Evolutionary conservation across 495 filamentous ascomycete genomes (phyloP), one percentile per base, ranked within the genome.

Genomic region (Echria macrotheca): DNA sequence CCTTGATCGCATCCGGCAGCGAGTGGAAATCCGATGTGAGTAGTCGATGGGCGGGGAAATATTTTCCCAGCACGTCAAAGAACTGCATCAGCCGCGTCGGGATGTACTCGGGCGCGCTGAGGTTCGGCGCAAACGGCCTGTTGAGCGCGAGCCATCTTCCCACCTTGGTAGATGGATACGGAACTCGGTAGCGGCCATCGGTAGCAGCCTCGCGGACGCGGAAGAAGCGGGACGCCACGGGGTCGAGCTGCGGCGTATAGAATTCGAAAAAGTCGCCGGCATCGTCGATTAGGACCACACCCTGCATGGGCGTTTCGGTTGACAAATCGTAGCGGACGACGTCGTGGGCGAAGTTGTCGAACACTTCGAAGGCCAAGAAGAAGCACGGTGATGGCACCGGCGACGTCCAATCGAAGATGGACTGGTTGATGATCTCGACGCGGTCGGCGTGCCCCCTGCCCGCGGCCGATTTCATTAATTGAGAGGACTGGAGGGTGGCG

Each of bases 311-410:
- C 39, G 80, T 60, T 58, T 86, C 82, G 14, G 88, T 94, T 26
- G 66, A 58, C 5, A 77, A 68, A 65, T 96, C 82, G 73, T 95
- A 96, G 54, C 93, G 89, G 57, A 99, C 79, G 32, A 82, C 75
- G 70, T 99, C 93, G 70, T 99, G 93, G 18, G 87, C 82, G 68
- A 99, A 97, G 68, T 99, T 99, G 70, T 99, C 93, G 59, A 96
- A 91, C 47, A 99, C 93, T 63, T 99, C 93, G 57, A 99, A 83
- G n/a, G 91, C 93, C 4, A 99, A 78, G 73, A 99, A 96, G 72
- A 93, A 99, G 73, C 93, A 96, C 0, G 93, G 91, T 1, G 83
- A 86, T 6, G 89, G 82, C 12, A 95, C 88, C 50, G 86, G 86
- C 19, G 73, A 76, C 53, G 84, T 71, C 93, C 94, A 99, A 64